A percentile compares a stretch with the other conserved stretches of the same genome.
These are phyloP conservation scores for Bassia scoparia DNA, from an alignment of 148 eudicot species.

Conservation along the genomic window DNA sequence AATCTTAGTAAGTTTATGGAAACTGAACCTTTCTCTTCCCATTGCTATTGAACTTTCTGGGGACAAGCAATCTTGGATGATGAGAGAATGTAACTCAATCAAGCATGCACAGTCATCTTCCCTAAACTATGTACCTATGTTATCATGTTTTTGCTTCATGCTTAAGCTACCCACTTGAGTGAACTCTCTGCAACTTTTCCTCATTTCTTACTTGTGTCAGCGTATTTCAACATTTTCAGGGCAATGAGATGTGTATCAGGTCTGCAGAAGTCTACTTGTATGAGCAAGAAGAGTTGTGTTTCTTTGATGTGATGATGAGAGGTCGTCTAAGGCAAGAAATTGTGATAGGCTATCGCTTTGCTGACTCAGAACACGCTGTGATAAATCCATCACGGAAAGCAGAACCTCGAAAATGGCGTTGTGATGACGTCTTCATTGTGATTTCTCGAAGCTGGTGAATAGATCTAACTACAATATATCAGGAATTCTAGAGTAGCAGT, in stretches of 20 bases:
- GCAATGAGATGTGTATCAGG: slow-evolving; percentile 92
- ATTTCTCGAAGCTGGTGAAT: slow-evolving; percentile 48
- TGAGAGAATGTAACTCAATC: no score
- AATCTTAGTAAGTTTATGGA: no score
- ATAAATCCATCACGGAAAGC: slow-evolving; percentile 67
- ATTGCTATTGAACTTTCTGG: no score
- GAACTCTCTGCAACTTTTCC: background rate
- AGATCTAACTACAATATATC: background rate
- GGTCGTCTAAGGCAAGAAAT: slow-evolving; percentile 80
- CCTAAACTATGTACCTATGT: background rate
- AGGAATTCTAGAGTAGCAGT: background rate
- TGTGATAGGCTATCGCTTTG: slow-evolving; percentile 77
- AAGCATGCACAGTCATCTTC: no score
- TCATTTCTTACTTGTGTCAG: background rate
- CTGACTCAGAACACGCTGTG: slow-evolving; percentile 57
- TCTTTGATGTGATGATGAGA: slow-evolving; percentile 74
- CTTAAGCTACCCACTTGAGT: no score
- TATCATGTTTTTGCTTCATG: no score
- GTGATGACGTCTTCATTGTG: slow-evolving; percentile 78
- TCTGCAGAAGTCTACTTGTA: slow-evolving; percentile 82
- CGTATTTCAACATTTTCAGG: slow-evolving; percentile 43
- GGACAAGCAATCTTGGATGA: no score
- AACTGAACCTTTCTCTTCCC: no score
- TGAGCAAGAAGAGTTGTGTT: slow-evolving; percentile 74
- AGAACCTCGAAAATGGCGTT: slow-evolving; percentile 61